These are phyloP conservation scores for Mortierella hygrophila DNA, from an alignment of 192 early-diverging fungal genomes.

Conservation along the genomic window DNA sequence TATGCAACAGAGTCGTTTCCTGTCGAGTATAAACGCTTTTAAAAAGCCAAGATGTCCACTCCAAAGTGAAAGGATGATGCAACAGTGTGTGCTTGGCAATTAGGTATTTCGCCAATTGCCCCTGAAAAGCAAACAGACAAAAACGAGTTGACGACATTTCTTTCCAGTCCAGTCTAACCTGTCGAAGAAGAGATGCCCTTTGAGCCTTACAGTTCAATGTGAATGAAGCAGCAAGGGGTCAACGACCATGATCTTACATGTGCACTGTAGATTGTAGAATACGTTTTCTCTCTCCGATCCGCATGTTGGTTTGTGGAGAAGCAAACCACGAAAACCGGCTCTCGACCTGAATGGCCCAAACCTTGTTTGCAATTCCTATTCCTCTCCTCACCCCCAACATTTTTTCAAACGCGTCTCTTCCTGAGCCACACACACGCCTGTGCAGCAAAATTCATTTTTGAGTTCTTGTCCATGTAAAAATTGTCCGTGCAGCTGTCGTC, in stretches of 20 bases:
- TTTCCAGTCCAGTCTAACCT: background rate
- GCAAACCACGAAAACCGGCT: background rate
- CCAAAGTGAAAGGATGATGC: background rate
- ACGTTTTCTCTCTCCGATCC: background rate
- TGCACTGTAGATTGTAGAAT: background rate
- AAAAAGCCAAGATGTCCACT: background rate
- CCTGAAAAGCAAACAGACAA: background rate
- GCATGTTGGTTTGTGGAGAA: conserved; percentile 6
- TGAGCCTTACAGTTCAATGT: background rate
- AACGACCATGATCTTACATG: background rate
- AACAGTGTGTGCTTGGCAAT: background rate
- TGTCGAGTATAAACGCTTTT: no score
- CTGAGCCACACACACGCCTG: background rate
- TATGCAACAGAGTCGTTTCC: background rate
- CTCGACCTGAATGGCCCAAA: background rate
- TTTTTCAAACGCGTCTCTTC: background rate
- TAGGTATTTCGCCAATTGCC: background rate
- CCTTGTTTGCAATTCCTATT: conserved; percentile 2
- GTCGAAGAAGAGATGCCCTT: background rate
- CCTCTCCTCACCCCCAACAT: background rate
- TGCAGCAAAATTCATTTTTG: no score
- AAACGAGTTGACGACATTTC: background rate
- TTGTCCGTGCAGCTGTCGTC: background rate
- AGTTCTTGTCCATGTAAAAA: no score
- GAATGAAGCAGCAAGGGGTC: background rate